phyloP scores from a whole-genome alignment of 176 grass and related monocot species.

The Eragrostis nindensis region DNA sequence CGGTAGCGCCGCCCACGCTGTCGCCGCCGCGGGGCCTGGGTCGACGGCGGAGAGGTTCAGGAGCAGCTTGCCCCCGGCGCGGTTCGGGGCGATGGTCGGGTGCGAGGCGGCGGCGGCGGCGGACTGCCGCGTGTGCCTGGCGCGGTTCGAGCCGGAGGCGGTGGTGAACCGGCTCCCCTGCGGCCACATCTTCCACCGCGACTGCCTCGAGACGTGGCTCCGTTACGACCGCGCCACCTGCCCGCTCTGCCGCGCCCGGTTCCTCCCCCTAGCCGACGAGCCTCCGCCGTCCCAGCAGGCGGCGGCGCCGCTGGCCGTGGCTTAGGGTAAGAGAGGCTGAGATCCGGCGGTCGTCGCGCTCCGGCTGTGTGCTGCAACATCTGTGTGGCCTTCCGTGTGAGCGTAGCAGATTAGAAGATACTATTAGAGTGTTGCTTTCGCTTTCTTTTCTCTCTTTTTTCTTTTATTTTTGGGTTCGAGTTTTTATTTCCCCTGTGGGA shows the following conservation, averaged over 20 bases:
- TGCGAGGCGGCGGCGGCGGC: background rate
- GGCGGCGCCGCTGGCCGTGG: background rate
- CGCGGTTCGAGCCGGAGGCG: conserved; percentile 64
- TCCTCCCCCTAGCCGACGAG: conserved; percentile 46
- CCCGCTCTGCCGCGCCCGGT: conserved; percentile 69
- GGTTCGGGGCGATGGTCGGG: conserved; percentile 34
- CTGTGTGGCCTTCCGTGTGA: conserved; percentile 59
- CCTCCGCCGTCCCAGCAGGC: background rate
- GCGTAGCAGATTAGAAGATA: conserved; percentile 23
- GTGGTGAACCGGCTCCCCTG: conserved; percentile 81
- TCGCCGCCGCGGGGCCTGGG: background rate
- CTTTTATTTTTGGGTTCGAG: too few species aligned
- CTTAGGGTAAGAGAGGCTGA: background rate
- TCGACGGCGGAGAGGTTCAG: conserved; percentile 49
- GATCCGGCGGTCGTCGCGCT: background rate
- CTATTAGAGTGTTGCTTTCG: background rate
- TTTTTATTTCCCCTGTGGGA: background rate
- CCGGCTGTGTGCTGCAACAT: conserved; percentile 47
- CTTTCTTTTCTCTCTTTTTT: background rate
- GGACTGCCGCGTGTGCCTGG: conserved; percentile 77
- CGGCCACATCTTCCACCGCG: conserved; percentile 81
- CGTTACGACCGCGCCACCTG: conserved; percentile 90
- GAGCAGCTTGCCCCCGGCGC: conserved; percentile 43
- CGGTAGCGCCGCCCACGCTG: background rate
- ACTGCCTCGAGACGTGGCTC: conserved; percentile 84